Evolutionary conservation across 2,329 filamentous ascomycete species (phyloP).

Genomic region (Penicillium hordei): DNA sequence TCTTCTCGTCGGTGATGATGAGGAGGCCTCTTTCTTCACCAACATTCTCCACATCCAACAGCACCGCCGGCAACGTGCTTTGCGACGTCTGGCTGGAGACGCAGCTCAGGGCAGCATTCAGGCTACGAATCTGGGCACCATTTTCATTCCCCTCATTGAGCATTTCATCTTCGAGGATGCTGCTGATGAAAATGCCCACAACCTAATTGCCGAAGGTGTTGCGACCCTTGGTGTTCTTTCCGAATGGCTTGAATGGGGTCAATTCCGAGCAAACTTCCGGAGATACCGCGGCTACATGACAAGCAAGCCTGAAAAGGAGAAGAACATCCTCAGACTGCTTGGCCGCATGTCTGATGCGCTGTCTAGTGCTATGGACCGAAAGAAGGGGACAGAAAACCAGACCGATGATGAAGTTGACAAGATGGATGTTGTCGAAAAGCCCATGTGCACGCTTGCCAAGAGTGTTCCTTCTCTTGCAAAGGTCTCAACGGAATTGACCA

Average conservation of each 20-base stretch:
- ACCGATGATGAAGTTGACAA: slow-evolving; percentile 28
- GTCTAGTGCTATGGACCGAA: slow-evolving; percentile 51
- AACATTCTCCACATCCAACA: slow-evolving; percentile 90
- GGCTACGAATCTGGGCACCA: slow-evolving; percentile 76
- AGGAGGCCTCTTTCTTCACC: slow-evolving; percentile 84
- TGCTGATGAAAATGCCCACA: slow-evolving; percentile 75
- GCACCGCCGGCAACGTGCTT: slow-evolving; percentile 77
- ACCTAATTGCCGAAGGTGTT: slow-evolving; percentile 83
- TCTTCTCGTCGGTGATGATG: slow-evolving; percentile 70
- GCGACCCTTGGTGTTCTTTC: slow-evolving; percentile 73
- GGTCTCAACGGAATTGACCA: slow-evolving; percentile 68
- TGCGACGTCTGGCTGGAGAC: slow-evolving; percentile 71
- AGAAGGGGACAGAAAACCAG: slow-evolving; percentile 20
- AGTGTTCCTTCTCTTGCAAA: slow-evolving; percentile 68
- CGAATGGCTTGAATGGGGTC: slow-evolving; percentile 79
- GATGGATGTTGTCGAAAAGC: slow-evolving; percentile 27
- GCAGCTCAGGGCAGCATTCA: slow-evolving; percentile 64
- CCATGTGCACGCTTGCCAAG: slow-evolving; percentile 54
- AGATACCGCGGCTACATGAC: slow-evolving; percentile 80
- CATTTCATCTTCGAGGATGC: slow-evolving; percentile 87
- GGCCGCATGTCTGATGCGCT: slow-evolving; percentile 79
- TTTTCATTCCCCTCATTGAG: slow-evolving; percentile 88
- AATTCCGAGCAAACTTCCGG: slow-evolving; percentile 80
- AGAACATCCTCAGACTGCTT: slow-evolving; percentile 78
- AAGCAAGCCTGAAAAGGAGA: slow-evolving; percentile 78